phyloP scores from a whole-genome alignment of 352 stramenopile genomes.

The Blastocystis sp. region DNA sequence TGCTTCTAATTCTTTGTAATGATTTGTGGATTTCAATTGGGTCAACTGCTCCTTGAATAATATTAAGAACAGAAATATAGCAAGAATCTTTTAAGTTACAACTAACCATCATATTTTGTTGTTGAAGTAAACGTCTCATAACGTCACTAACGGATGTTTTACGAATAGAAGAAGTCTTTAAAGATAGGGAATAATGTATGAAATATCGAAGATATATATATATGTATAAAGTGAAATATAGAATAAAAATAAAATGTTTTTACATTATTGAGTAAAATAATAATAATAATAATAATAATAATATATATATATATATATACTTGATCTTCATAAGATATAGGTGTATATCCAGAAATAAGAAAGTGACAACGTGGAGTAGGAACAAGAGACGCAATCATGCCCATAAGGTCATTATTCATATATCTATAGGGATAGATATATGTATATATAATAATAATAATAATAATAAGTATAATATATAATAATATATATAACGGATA shows the following conservation, averaged over 20 bases:
- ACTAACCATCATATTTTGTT: conserved; percentile 99
- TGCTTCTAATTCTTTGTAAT: conserved; percentile 85
- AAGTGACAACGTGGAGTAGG: conserved; percentile 95
- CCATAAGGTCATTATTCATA: conserved; percentile 99
- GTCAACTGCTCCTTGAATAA: conserved; percentile 96
- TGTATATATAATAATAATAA: not conserved
- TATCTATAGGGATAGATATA: conserved; percentile 59
- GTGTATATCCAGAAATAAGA: conserved; percentile 98
- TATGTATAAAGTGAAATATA: not conserved
- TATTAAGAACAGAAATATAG: conserved; percentile 98
- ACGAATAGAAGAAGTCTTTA: conserved; percentile 50
- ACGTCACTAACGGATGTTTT: conserved; percentile 97
- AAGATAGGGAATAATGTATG: not conserved
- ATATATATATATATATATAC: too few species aligned
- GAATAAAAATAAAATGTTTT: not conserved
- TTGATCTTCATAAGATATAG: conserved; percentile 70
- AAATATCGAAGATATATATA: not conserved
- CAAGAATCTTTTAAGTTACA: conserved; percentile 76
- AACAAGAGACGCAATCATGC: conserved; percentile 84
- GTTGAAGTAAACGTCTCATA: conserved; percentile 78
- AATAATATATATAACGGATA: not conserved
- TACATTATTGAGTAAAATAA: not conserved
- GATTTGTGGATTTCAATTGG: conserved; percentile 93
- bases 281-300: not conserved
- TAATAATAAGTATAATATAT: conserved; percentile 42